These are phyloP conservation scores for Tausonia pullulans DNA, from an alignment of 1,284 basidiomycete genomes.

Conservation along the genomic window DNA sequence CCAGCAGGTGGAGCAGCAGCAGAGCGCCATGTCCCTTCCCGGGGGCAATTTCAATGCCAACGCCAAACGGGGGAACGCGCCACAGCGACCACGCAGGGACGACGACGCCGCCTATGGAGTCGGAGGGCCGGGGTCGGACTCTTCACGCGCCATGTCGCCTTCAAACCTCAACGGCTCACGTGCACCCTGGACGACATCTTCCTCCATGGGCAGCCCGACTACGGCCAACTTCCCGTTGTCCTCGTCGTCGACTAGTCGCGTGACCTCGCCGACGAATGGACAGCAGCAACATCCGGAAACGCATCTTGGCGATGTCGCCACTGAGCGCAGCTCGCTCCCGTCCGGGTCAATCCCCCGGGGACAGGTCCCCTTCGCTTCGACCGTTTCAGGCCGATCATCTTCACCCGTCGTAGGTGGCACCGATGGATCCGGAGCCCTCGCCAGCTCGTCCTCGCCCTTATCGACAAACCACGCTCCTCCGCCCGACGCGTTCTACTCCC, in stretches of 20 bases:
- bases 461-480: constrained; percentile 37
- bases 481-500: constrained; percentile 45
- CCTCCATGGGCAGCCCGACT: too few relatives aligned
- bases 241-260: neutral
- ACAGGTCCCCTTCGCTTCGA: too few relatives aligned
- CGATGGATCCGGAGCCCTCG: neutral
- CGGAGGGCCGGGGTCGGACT: constrained; percentile 30
- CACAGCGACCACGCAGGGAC: constrained; percentile 51
- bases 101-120: constrained; percentile 47
- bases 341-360: too few relatives aligned
- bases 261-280: neutral
- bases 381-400: neutral
- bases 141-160: constrained; percentile 30
- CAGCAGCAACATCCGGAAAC: too few relatives aligned
- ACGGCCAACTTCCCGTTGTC: neutral
- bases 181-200: neutral
- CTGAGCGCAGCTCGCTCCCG: too few relatives aligned
- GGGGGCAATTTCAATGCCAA: constrained; percentile 21
- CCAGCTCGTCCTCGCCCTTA: neutral
- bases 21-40: constrained; percentile 42
- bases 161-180: too few relatives aligned
- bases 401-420: neutral
- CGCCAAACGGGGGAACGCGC: constrained; percentile 21
- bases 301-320: too few relatives aligned
- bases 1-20: too few relatives aligned